A percentile compares a stretch with the other conserved stretches of the same genome.
These are phyloP conservation scores for Penicillium verhagenii DNA, from an alignment of 495 filamentous ascomycete species.

Conservation along the genomic window DNA sequence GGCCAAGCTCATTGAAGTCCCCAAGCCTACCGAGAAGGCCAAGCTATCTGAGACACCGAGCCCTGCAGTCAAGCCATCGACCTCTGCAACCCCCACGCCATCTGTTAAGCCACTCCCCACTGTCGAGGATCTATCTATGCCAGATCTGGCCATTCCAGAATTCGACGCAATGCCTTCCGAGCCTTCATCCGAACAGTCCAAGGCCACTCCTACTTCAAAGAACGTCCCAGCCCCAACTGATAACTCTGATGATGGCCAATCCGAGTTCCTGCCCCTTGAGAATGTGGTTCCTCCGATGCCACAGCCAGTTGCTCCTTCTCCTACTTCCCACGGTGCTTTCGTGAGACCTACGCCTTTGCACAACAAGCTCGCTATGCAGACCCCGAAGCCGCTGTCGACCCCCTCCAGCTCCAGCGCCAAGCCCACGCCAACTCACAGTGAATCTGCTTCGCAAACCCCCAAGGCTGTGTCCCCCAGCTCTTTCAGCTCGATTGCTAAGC, in stretches of 20 bases:
- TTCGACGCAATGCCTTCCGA: background rate
- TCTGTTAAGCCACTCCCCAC: background rate
- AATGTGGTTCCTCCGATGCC: slow-evolving; percentile 3
- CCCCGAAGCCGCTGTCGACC: background rate
- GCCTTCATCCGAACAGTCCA: background rate
- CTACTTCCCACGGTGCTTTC: background rate
- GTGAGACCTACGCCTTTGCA: background rate
- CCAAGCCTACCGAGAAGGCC: background rate
- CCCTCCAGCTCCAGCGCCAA: background rate
- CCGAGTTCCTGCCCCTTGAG: background rate
- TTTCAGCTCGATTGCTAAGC: slow-evolving; percentile 3
- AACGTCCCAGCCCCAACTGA: background rate
- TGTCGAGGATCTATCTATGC: background rate
- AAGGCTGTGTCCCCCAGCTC: background rate
- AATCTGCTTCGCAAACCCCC: background rate
- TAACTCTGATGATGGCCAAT: background rate
- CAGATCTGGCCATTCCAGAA: background rate
- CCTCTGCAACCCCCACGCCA: background rate
- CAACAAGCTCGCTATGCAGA: background rate
- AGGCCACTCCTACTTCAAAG: background rate
- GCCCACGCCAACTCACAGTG: too few relatives aligned
- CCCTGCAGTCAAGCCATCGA: background rate
- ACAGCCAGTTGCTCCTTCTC: slow-evolving; percentile 5
- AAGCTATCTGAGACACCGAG: background rate
- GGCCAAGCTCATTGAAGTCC: too few relatives aligned